Percentiles rank a stretch among this genome's conserved stretches.
phyloP scores from a whole-genome alignment of 2,329 filamentous ascomycete genomes.

The Chaetoscypha palmicola region DNA sequence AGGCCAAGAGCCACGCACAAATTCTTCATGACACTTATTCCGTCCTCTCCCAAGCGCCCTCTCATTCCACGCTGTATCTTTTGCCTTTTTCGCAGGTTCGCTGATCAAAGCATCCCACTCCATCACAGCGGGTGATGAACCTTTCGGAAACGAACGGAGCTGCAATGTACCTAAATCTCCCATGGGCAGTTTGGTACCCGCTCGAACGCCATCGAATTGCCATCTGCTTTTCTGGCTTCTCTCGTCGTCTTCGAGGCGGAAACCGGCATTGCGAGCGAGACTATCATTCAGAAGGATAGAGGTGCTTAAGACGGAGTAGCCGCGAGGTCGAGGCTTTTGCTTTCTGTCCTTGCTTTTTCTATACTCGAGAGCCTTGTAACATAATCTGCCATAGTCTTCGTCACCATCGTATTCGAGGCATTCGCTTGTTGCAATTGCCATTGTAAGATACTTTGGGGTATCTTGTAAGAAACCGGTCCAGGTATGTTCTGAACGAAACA shows the following conservation, averaged over 20 bases:
- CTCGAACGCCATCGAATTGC: neutral
- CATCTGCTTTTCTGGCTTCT: neutral
- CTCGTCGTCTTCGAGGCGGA: neutral
- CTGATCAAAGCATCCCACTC: neutral
- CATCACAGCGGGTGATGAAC: neutral
- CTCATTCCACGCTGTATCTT: conserved; percentile 9
- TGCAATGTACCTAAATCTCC: conserved; percentile 5
- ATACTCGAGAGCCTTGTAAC: neutral
- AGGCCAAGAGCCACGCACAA: conserved; percentile 8
- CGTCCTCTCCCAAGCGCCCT: conserved; percentile 3
- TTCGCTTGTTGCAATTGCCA: conserved; percentile 8
- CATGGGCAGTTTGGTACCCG: neutral
- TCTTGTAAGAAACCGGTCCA: conserved; percentile 13
- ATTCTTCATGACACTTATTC: conserved; percentile 10
- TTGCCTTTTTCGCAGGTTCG: conserved; percentile 3
- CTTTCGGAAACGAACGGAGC: neutral
- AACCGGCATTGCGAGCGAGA: neutral
- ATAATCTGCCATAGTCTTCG: conserved; percentile 6
- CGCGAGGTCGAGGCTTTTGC: neutral
- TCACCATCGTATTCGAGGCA: conserved; percentile 13
- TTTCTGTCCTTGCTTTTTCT: no score
- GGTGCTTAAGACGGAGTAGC: neutral
- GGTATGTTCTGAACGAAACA: conserved; percentile 7
- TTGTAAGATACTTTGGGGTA: conserved; percentile 10
- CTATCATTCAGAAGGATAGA: neutral